These are phyloP conservation scores for Sugiyamaella grinbergsii DNA, from an alignment of 1,139 yeast genomes.

Conservation along the genomic window DNA sequence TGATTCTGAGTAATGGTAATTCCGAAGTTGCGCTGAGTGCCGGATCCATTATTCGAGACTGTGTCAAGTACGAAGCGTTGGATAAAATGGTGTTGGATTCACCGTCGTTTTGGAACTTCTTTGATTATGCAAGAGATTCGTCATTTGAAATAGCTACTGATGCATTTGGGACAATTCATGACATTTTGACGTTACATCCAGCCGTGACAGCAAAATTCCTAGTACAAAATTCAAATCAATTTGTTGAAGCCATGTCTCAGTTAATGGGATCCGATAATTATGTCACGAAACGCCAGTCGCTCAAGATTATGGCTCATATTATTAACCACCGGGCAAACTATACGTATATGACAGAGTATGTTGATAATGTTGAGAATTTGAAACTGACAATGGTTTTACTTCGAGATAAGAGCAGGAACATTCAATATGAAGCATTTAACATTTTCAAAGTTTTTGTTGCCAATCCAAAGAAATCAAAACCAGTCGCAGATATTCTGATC, in stretches of 20 bases:
- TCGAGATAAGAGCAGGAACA: constrained; percentile 84
- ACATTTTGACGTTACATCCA: constrained; percentile 64
- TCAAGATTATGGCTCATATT: constrained; percentile 72
- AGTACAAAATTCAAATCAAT: constrained; percentile 46
- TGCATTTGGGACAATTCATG: constrained; percentile 69
- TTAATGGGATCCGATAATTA: constrained; percentile 77
- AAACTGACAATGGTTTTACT: constrained; percentile 83
- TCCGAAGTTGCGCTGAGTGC: constrained; percentile 72
- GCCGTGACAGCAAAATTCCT: constrained; percentile 67
- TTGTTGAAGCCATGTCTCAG: constrained; percentile 64
- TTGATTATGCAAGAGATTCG: constrained; percentile 71
- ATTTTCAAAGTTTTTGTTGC: constrained; percentile 92
- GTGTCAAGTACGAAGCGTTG: constrained; percentile 76
- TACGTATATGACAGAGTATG: constrained; percentile 70
- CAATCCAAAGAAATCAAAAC: constrained; percentile 84
- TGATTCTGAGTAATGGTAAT: constrained; percentile 70
- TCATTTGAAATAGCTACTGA: constrained; percentile 91
- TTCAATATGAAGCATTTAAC: constrained; percentile 89
- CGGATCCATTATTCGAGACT: constrained; percentile 82
- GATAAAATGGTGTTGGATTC: constrained; percentile 59
- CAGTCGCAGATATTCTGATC: constrained; percentile 74
- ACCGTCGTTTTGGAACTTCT: constrained; percentile 76
- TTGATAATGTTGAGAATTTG: constrained; percentile 77
- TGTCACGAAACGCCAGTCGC: constrained; percentile 89
- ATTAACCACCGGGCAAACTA: constrained; percentile 76